Conservation (phyloP, 768 basidiomycete species). For the Termitomyces titanicus region DNA sequence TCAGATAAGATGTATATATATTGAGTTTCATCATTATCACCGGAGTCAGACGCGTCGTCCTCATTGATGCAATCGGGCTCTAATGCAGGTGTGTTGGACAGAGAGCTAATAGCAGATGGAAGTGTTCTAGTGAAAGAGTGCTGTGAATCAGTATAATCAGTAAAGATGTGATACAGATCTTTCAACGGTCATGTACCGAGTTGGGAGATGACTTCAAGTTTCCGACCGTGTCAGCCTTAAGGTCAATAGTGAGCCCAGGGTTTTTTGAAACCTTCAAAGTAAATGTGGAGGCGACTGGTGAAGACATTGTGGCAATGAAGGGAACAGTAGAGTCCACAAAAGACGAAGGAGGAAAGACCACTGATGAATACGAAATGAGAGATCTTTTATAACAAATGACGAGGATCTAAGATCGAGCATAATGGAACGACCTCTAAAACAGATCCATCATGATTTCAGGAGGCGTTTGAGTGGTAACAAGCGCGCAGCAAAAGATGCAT, state of each 20-base stretch:
- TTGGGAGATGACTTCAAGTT: background rate
- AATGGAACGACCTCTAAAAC: slow-evolving; percentile 1
- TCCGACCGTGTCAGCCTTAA: background rate
- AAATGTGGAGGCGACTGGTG: slow-evolving; percentile 10
- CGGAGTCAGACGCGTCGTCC: slow-evolving; percentile 7
- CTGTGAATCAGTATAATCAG: slow-evolving; percentile 1
- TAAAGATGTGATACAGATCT: background rate
- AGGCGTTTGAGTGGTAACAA: slow-evolving; percentile 9
- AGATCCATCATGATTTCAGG: slow-evolving; percentile 15
- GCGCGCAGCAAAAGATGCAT: background rate
- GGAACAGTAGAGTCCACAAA: background rate
- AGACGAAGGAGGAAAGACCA: background rate
- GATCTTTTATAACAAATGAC: slow-evolving; percentile 5
- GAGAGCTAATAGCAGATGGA: slow-evolving; percentile 8
- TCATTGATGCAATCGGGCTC: slow-evolving; percentile 15
- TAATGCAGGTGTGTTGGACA: slow-evolving; percentile 15
- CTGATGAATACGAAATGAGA: background rate
- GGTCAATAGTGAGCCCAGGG: slow-evolving; percentile 13
- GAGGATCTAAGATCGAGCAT: background rate
- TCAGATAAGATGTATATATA: slow-evolving; percentile 35
- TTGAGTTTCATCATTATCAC: slow-evolving; percentile 25
- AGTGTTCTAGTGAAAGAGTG: background rate
- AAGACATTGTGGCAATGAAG: slow-evolving; percentile 10
- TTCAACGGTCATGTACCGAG: background rate
- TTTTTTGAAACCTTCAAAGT: slow-evolving; percentile 16